Conservation (phyloP, 371 early-diverging fungal species). For the Mortierella sp. region DNA sequence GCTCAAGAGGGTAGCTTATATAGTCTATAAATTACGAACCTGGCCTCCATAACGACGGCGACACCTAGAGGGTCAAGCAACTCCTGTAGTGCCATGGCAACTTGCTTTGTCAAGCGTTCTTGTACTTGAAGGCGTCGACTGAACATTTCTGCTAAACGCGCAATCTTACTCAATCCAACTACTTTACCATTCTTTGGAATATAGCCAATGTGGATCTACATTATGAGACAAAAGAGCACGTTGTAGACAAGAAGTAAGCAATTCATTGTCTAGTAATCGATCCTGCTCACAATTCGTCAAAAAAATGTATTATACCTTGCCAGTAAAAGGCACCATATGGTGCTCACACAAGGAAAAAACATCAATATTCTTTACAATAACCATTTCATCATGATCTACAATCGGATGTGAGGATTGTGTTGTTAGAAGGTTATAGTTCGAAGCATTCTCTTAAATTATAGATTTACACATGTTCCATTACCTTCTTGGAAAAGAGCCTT, state of each 20-base stretch:
- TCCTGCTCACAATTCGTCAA: background rate
- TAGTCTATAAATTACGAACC: conserved; percentile 52
- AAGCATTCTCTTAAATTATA: background rate
- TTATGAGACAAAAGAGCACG: background rate
- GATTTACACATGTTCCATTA: conserved; percentile 43
- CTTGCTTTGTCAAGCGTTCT: conserved; percentile 97
- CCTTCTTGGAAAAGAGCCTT: conserved; percentile 97
- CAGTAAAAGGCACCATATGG: conserved; percentile 98
- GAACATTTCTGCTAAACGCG: conserved; percentile 98
- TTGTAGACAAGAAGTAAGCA: background rate
- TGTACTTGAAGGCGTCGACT: conserved; percentile 96
- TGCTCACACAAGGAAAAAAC: conserved; percentile 98
- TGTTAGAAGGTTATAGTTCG: background rate
- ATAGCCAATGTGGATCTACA: conserved; percentile 92
- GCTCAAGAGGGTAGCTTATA: background rate
- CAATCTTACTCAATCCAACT: conserved; percentile 96
- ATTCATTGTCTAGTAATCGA: too few species aligned
- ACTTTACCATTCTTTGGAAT: conserved; percentile 93
- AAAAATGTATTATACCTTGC: conserved; percentile 74
- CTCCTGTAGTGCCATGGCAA: conserved; percentile 93
- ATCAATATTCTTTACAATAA: conserved; percentile 95
- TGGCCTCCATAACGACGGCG: conserved; percentile 97
- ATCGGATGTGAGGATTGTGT: background rate
- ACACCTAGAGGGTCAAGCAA: conserved; percentile 96
- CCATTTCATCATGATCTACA: conserved; percentile 99